Evolutionary conservation across 2,329 filamentous ascomycete species (phyloP), one percentile per base, ranked within the genome.

Genomic region (Cercospora berteroae): DNA sequence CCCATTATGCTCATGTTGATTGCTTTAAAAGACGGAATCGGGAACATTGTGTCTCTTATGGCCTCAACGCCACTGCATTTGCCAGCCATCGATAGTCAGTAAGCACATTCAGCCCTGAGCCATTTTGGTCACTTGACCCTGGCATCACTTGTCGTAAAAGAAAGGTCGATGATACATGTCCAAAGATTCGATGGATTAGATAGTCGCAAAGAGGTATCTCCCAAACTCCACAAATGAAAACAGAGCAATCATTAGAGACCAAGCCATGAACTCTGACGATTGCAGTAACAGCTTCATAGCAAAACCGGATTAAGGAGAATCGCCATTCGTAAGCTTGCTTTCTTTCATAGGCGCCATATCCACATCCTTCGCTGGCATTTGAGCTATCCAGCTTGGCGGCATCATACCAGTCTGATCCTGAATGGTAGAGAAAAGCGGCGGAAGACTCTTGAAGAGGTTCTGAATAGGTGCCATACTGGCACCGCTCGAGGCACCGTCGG

Each of bases 381-480:
- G 81, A 65, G 83, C 83, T 65, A 74, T 70, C 93, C 93, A 96
- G 74, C 86, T 87, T 1, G 93, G 93, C 6, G 94, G 87, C 0
- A 86, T 85, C 74, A 96, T 93, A 0, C 92, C 92, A 0, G 92
- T 96, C 83, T 96, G 93, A 68, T 96, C 92, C 73, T 95, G 90
- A 75, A 96, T 94, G 0, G 93, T 96, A 9, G 86, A 88, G 81
- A 96, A 89, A 20, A 96, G 83, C 5, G 93, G 93, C 39, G 93
- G 93, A 69, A 96, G 82, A 77, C 89, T 90, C 83, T 95, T 92
- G 81, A 95, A 94, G 42, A 96, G 85, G 73, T 94, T 94, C 71
- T 91, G 85, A 50, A 75, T 74, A 0, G 74, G 74, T 1, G 86
- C 86, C 25, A 84, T 81, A 27, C 48, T 79, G 67, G 91, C 89